Conservation (phyloP, 305 asterid species). For the Fraxinus sp. region DNA sequence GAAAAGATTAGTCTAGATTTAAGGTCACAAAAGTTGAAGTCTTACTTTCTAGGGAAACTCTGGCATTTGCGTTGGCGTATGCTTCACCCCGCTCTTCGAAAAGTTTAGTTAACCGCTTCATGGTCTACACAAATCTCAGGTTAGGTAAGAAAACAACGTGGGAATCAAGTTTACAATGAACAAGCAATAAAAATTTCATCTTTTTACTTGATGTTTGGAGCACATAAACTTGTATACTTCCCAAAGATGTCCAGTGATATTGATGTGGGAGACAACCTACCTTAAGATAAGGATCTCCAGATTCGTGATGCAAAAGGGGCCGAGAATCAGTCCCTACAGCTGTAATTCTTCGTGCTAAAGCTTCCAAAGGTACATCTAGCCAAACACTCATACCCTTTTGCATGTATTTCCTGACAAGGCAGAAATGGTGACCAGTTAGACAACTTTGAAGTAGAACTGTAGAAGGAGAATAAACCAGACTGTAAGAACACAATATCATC, state of each 20-base stretch:
- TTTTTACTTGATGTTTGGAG: not conserved
- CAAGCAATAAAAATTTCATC: not conserved
- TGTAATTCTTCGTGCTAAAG: slow-evolving; percentile 75
- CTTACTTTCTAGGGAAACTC: slow-evolving; percentile 72
- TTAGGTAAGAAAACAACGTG: not conserved
- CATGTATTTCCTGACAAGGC: slow-evolving; percentile 69
- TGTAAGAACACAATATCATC: slow-evolving; percentile 8
- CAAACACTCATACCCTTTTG: slow-evolving; percentile 76
- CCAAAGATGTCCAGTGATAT: not conserved
- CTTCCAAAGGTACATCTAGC: slow-evolving; percentile 86
- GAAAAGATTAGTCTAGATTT: not conserved
- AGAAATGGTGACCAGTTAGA: slow-evolving; percentile 10
- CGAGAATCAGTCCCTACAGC: slow-evolving; percentile 75
- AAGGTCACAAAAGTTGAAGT: not conserved
- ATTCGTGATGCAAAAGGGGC: slow-evolving; percentile 64
- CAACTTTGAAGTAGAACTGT: not conserved
- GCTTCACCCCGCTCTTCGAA: slow-evolving; percentile 71
- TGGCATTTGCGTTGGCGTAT: slow-evolving; percentile 63
- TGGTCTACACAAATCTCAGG: slow-evolving; percentile 44
- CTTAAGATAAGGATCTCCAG: slow-evolving; percentile 73
- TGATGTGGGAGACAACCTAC: slow-evolving; percentile 24
- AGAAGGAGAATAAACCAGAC: slow-evolving; percentile 14
- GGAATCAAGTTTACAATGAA: not conserved
- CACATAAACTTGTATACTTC: not conserved
- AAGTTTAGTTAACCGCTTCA: slow-evolving; percentile 57